These are phyloP conservation scores for Aphanomyces stellatus DNA, from an alignment of 352 stramenopile genomes.

Conservation along the genomic window DNA sequence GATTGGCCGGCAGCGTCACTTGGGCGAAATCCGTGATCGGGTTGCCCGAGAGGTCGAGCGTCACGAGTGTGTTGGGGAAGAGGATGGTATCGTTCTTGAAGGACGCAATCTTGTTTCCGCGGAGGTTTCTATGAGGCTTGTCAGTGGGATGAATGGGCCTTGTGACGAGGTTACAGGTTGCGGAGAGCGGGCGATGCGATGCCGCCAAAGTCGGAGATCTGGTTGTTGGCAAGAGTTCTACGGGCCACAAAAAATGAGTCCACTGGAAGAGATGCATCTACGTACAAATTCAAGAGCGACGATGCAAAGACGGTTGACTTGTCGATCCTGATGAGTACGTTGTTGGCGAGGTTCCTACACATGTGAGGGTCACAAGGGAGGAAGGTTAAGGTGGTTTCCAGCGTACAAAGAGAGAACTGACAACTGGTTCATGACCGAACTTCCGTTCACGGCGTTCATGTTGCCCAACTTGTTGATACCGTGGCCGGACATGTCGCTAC, in stretches of 20 bases:
- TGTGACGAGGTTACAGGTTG: not conserved
- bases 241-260: not conserved
- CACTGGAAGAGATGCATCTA: not conserved
- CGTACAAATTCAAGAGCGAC: constrained; percentile 2
- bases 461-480: constrained; percentile 18
- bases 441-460: constrained; percentile 4
- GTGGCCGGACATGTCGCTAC: constrained; percentile 16
- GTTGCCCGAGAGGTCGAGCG: constrained; percentile 15
- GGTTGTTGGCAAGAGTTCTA: constrained; percentile 16
- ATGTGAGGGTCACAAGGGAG: not conserved
- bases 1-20: not conserved
- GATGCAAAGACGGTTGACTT: not conserved
- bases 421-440: not conserved
- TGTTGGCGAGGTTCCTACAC: constrained; percentile 11
- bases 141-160: not conserved
- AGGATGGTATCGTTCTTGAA: not conserved
- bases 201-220: not conserved
- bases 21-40: not conserved
- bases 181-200: not conserved
- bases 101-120: not conserved
- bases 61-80: constrained; percentile 1
- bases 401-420: constrained; percentile 10
- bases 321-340: not conserved
- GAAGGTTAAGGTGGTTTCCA: not conserved
- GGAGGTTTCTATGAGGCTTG: constrained; percentile 4